Evolutionary conservation across 345 rosid species (phyloP).

Genomic region (Gossypium stocksii): DNA sequence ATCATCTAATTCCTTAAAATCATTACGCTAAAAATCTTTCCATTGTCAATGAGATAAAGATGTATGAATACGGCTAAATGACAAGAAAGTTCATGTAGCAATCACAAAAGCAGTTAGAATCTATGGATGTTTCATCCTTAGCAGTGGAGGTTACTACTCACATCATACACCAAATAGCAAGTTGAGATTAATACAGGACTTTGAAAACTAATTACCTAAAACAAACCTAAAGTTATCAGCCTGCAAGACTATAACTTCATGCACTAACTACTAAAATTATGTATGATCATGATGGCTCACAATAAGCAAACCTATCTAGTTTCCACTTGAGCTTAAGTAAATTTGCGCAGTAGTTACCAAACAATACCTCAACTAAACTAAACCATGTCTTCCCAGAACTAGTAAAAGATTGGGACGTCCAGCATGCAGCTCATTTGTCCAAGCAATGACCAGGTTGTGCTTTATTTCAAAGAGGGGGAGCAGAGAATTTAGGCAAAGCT

Average conservation of each 20-base stretch:
- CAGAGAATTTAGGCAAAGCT: background rate
- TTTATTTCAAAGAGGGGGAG: constrained; percentile 1
- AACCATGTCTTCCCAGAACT: background rate
- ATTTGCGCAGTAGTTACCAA: background rate
- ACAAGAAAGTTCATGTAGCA: background rate
- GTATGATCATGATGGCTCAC: background rate
- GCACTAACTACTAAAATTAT: background rate
- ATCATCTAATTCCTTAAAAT: constrained; percentile 4
- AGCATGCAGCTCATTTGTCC: background rate
- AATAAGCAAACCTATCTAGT: background rate
- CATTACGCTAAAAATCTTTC: background rate
- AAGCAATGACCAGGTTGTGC: background rate
- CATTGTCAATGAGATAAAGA: background rate
- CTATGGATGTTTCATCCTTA: background rate
- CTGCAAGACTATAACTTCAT: background rate
- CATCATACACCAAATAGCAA: background rate
- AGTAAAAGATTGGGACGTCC: background rate
- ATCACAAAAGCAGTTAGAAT: background rate
- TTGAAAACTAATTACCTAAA: background rate
- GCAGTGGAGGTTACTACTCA: background rate
- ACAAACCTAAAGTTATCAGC: constrained; percentile 12
- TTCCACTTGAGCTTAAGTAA: background rate
- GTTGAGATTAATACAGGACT: background rate
- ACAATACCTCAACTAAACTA: background rate
- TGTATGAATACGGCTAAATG: background rate